Conservation (phyloP, 1,139 yeast genomes). For the Geotrichum fermentans region DNA sequence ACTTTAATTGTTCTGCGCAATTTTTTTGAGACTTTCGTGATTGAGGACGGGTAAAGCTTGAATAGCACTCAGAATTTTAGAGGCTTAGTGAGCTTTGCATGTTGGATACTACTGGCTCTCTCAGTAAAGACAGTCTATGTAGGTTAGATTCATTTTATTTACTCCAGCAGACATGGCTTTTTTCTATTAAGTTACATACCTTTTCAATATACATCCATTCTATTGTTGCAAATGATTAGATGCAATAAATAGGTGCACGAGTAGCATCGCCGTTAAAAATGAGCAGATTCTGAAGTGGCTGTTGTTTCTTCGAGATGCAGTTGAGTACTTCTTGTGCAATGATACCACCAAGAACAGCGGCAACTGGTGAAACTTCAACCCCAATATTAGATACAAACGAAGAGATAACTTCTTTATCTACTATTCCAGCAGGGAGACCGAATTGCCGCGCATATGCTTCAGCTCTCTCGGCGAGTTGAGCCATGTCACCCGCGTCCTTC, state of each 20-base stretch:
- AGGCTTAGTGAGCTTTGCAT: no score
- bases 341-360: conserved; percentile 87
- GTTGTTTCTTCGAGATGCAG: conserved; percentile 65
- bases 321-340: conserved; percentile 89
- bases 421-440: conserved; percentile 41
- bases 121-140: no score
- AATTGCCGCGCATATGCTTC: conserved; percentile 39
- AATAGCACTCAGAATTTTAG: no score
- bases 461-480: conserved; percentile 34
- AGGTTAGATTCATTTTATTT: no score
- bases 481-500: conserved; percentile 27
- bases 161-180: no score
- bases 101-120: no score
- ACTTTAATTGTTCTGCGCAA: no score
- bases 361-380: conserved; percentile 75
- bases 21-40: no score
- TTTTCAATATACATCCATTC: no score
- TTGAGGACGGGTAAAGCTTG: no score
- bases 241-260: conserved; percentile 67
- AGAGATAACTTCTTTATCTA: conserved; percentile 29
- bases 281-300: conserved; percentile 77
- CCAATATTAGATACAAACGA: conserved; percentile 38
- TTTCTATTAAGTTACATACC: no score
- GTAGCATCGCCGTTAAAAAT: conserved; percentile 66
- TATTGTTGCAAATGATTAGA: conserved; percentile 4